Percentiles rank a stretch among this genome's conserved stretches.
Conservation (phyloP, 257 asterid genomes). For the Nicotiana sylvestris region DNA sequence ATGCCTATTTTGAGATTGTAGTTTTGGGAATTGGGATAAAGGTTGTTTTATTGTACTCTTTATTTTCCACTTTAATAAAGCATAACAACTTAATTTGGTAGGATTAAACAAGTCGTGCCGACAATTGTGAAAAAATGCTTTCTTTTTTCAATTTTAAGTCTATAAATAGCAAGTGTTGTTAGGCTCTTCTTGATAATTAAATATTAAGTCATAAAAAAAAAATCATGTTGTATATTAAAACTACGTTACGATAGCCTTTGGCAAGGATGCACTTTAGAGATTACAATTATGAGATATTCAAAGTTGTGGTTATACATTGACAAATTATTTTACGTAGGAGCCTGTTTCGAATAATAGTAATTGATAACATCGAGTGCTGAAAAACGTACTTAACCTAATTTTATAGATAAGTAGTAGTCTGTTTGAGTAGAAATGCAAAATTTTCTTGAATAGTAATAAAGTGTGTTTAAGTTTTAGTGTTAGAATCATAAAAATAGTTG, state of each 20-base stretch:
- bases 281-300: background rate
- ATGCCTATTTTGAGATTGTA: background rate
- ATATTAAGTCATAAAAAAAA: background rate
- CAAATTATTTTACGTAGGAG: background rate
- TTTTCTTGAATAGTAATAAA: too few species aligned
- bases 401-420: too few species aligned
- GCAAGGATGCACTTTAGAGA: background rate
- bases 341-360: too few species aligned
- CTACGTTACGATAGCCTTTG: background rate
- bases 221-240: background rate
- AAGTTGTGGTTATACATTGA: background rate
- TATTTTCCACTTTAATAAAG: background rate
- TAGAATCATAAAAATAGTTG: too few species aligned
- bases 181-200: background rate
- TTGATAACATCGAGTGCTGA: too few species aligned
- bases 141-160: background rate
- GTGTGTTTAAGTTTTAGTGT: too few species aligned
- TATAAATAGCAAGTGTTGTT: conserved; percentile 3
- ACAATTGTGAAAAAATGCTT: background rate
- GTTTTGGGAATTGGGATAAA: background rate
- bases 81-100: background rate
- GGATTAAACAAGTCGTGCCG: background rate
- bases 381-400: too few species aligned
- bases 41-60: background rate
- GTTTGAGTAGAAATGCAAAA: too few species aligned